These are phyloP conservation scores for Ceratobasidium sp. DNA, from an alignment of 1,284 basidiomycete species.

Conservation along the genomic window DNA sequence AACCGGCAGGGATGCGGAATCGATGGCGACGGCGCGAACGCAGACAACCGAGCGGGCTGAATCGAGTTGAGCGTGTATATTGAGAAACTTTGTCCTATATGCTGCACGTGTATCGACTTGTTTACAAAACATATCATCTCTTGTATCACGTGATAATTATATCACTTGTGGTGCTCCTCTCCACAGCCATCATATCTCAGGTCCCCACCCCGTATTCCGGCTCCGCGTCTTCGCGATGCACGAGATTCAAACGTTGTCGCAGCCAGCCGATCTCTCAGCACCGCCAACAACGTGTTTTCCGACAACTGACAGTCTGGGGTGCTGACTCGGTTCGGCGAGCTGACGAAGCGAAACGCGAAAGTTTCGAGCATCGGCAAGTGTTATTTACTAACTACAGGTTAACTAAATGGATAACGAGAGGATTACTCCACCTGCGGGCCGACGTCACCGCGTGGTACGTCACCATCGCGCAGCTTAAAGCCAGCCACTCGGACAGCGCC, in stretches of 20 bases:
- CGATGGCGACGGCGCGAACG: no score
- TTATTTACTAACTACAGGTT: no score
- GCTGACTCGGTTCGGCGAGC: constrained; percentile 14
- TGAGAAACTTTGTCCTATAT: no score
- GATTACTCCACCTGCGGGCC: not conserved
- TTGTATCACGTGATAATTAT: not conserved
- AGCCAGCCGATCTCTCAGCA: not conserved
- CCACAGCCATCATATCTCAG: not conserved
- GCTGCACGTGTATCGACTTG: no score
- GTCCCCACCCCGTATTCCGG: not conserved
- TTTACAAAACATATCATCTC: not conserved
- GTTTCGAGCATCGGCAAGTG: no score
- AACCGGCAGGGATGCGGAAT: no score
- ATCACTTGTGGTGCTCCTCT: not conserved
- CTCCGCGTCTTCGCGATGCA: not conserved
- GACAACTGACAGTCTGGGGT: constrained; percentile 3
- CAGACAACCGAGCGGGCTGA: no score
- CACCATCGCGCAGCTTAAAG: no score
- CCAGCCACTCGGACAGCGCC: no score
- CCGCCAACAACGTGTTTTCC: constrained; percentile 9
- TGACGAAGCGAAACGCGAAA: constrained; percentile 24
- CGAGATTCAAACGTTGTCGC: not conserved
- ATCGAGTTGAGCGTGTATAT: no score
- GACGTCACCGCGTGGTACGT: no score
- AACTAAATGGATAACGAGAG: not conserved